Percentiles rank a stretch among this genome's conserved stretches.
Conservation (phyloP, 2,329 filamentous ascomycete genomes). For the Scopulariopsis brevicaulis region DNA sequence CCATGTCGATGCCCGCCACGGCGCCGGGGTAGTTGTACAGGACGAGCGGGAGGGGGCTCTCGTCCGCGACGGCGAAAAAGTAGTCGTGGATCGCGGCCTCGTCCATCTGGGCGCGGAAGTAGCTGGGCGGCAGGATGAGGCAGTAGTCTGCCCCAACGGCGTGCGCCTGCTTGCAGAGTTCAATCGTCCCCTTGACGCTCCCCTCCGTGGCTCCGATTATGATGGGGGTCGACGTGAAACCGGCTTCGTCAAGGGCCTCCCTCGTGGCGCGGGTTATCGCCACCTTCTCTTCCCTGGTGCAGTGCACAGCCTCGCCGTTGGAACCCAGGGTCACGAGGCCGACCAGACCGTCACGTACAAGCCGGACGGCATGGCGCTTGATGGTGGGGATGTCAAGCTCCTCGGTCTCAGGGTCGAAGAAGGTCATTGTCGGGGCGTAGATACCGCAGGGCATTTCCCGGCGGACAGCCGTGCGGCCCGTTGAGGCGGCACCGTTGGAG, state of each 20-base stretch:
- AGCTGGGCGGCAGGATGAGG: conserved; percentile 69
- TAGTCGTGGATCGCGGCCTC: conserved; percentile 63
- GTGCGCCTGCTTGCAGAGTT: conserved; percentile 55
- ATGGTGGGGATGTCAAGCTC: conserved; percentile 72
- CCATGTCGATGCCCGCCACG: conserved; percentile 79
- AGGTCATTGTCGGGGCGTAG: conserved; percentile 84
- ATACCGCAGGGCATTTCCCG: conserved; percentile 66
- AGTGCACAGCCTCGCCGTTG: conserved; percentile 82
- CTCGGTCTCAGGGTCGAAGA: conserved; percentile 75
- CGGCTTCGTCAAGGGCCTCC: conserved; percentile 70
- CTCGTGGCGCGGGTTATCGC: conserved; percentile 67
- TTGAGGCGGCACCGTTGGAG: conserved; percentile 8
- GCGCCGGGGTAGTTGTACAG: conserved; percentile 89
- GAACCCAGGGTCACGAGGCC: conserved; percentile 83
- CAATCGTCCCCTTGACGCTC: conserved; percentile 70
- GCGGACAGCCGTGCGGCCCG: conserved; percentile 13
- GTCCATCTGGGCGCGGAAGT: conserved; percentile 69
- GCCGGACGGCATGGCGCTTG: conserved; percentile 68
- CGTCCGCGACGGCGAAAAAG: conserved; percentile 65
- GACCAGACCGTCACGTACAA: conserved; percentile 66
- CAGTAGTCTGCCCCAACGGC: conserved; percentile 69
- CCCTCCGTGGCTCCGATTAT: conserved; percentile 75
- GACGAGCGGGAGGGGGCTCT: conserved; percentile 64
- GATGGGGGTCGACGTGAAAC: conserved; percentile 64
- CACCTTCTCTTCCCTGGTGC: conserved; percentile 65